Evolutionary conservation across 306 rosid species (phyloP).

Genomic region (Citrullus amarus): DNA sequence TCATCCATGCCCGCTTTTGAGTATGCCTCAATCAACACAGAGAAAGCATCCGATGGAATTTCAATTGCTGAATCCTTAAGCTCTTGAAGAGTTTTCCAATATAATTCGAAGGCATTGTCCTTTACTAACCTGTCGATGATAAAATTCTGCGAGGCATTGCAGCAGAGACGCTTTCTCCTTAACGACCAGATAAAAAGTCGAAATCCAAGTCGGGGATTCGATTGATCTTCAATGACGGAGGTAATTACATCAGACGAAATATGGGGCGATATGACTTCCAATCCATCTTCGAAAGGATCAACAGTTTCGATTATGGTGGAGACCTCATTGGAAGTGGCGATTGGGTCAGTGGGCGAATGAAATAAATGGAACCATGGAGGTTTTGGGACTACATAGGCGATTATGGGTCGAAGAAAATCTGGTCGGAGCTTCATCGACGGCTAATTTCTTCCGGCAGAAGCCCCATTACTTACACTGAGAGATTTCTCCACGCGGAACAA

Average conservation of each 20-base stretch:
- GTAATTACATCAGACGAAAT: constrained; percentile 5
- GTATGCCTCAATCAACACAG: constrained; percentile 31
- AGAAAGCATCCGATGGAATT: constrained; percentile 29
- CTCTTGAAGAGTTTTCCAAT: constrained; percentile 42
- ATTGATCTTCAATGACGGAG: constrained; percentile 16
- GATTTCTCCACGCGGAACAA: not conserved
- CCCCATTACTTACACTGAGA: not conserved
- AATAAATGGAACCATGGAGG: constrained; percentile 11
- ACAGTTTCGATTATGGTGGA: constrained; percentile 16
- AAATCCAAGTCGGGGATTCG: constrained; percentile 11
- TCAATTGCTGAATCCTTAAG: constrained; percentile 29
- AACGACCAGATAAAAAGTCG: constrained; percentile 66
- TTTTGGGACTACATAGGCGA: constrained; percentile 1
- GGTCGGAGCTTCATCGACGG: constrained; percentile 1
- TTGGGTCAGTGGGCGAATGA: constrained; percentile 5
- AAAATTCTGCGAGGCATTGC: constrained; percentile 6
- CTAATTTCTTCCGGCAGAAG: not conserved
- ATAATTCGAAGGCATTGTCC: constrained; percentile 29
- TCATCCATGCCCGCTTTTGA: constrained; percentile 20
- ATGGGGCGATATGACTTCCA: not conserved
- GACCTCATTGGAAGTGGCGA: constrained; percentile 16
- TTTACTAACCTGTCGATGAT: constrained; percentile 18
- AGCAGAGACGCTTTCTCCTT: constrained; percentile 14
- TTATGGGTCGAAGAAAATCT: not conserved
- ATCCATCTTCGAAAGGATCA: constrained; percentile 8